Conservation (phyloP, 495 filamentous ascomycete species). For the Clavariopsis aquatica region DNA sequence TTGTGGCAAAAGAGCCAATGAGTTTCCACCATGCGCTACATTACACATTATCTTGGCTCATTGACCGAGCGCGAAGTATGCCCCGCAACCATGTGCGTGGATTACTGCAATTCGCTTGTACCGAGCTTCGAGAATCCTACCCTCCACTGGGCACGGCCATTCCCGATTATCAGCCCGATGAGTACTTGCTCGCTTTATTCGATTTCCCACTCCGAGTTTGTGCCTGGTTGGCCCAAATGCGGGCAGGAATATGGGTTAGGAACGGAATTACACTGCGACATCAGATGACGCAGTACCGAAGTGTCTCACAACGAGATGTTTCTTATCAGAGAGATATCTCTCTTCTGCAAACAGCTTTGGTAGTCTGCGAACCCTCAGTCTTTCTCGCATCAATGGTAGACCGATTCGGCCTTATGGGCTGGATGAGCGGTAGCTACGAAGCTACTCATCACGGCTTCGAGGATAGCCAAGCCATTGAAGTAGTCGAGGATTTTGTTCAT, state of each 20-base stretch:
- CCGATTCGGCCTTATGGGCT: constrained; percentile 84
- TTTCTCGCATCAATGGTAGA: constrained; percentile 90
- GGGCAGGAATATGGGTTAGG: constrained; percentile 96
- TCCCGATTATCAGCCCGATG: constrained; percentile 56
- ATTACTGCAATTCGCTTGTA: constrained; percentile 62
- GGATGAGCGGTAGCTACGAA: constrained; percentile 80
- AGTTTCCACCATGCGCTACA: constrained; percentile 98
- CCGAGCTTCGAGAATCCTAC: constrained; percentile 59
- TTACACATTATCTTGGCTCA: constrained; percentile 95
- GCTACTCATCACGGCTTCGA: constrained; percentile 66
- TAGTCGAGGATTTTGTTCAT: constrained; percentile 94
- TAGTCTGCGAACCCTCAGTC: constrained; percentile 77
- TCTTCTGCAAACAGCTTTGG: constrained; percentile 85
- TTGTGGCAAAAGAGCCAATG: constrained; percentile 83
- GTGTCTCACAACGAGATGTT: constrained; percentile 82
- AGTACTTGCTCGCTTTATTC: constrained; percentile 83
- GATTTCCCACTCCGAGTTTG: constrained; percentile 92
- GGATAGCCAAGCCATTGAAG: constrained; percentile 81
- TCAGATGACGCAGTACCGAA: constrained; percentile 88
- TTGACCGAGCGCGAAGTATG: constrained; percentile 84
- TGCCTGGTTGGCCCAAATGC: constrained; percentile 97
- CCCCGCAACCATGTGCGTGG: constrained; percentile 61
- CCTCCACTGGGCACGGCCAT: constrained; percentile 52
- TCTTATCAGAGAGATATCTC: constrained; percentile 95
- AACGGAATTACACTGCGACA: constrained; percentile 95